Base-by-base conservation (phyloP, 164 flowering plant species). In the Taxillus chinensis region DNA sequence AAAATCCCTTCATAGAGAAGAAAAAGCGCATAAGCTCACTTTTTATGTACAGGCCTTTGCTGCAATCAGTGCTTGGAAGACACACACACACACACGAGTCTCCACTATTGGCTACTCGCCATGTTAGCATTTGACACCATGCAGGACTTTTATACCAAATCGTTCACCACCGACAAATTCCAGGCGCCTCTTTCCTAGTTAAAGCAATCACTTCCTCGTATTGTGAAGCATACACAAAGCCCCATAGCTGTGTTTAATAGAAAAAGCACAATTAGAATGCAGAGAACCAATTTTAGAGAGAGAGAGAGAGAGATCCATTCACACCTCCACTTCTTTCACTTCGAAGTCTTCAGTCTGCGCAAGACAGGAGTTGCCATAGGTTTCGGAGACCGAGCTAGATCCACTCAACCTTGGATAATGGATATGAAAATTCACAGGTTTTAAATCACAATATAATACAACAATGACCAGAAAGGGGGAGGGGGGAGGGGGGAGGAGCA, bases 321-420 rank as follows among this genome's bases (percentile, higher is more conserved):
- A n/a, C 69, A 90, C 99, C 97, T 95, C 99, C 46, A 91, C 82
- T 74, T 89, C 96, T 78, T 95, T 95, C 59, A 95, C 89, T 43
- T 83, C 83, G 63, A 95, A 95, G 61, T 87, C 90, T 72, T 84
- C 74, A 0, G 95, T 60, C 65, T 70, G 68, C 9, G 99, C 89
- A 57, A 95, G 92, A 74, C 99, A 87, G 41, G 93, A 69, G 73
- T 95, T 95, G 42, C 89, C 99, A 75, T 87, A 95, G 39, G 99
- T 95, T 67, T 95, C 99, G 8, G 99, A 95, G 63, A 73, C 73
- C 13, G 93, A 80, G 72, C 99, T 95, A 55, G 99, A 95, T 62
- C 99, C 99, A 63, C 40, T 55, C 38, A 11, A 17, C 58, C 58
- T 55, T n/a, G 7, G 7, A 53, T 14, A 53, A 53, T 17, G 37